Evolutionary conservation across 345 rosid species (phyloP).

Genomic region (Mangifera indica): DNA sequence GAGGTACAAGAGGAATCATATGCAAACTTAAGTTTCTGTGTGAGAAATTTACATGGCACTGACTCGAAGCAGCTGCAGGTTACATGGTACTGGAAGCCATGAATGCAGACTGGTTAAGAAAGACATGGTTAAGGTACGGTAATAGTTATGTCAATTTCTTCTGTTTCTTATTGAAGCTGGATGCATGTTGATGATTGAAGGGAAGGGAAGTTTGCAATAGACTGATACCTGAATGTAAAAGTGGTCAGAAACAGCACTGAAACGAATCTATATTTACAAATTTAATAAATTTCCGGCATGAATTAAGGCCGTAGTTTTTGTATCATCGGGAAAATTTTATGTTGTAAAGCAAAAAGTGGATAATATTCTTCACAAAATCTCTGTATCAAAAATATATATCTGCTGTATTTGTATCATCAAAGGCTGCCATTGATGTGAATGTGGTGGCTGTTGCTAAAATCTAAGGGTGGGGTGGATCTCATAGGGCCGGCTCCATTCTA

Average conservation of each 20-base stretch:
- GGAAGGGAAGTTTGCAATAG: neutral
- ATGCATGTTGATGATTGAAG: neutral
- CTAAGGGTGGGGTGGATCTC: no score
- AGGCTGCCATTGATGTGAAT: neutral
- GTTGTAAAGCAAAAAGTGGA: conserved; percentile 6
- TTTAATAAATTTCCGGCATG: neutral
- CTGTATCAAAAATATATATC: neutral
- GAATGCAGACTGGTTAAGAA: neutral
- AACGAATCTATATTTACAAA: neutral
- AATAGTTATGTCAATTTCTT: neutral
- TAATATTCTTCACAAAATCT: conserved; percentile 11
- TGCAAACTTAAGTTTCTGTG: neutral
- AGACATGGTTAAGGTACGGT: neutral
- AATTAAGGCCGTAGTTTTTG: conserved; percentile 15
- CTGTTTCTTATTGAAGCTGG: neutral
- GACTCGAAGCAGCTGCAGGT: neutral
- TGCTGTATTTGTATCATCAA: neutral
- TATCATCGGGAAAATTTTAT: conserved; percentile 1
- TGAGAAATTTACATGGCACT: neutral
- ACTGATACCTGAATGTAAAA: neutral
- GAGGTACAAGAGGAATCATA: neutral
- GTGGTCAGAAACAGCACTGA: neutral
- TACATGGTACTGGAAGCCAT: neutral
- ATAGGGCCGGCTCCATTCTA: no score
- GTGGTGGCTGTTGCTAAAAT: no score